Evolutionary conservation across 2,329 filamentous ascomycete genomes (phyloP).

Genomic region (Ceratocystis destructans): DNA sequence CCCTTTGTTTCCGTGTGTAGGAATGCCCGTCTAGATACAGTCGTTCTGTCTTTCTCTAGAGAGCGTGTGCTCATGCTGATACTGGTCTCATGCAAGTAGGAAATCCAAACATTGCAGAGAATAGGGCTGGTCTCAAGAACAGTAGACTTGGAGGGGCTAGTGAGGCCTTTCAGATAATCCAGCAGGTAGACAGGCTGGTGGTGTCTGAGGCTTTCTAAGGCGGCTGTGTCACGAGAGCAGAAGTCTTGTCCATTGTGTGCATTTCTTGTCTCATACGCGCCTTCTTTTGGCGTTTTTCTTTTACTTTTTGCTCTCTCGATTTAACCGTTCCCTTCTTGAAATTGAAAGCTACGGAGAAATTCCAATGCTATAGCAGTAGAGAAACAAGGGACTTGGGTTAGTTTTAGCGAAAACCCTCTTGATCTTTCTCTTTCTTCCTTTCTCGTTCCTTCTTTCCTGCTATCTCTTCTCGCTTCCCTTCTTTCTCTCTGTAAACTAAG

Average conservation of each 20-base stretch:
- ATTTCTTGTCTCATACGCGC: not conserved
- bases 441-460: no score
- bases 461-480: no score
- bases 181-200: not conserved
- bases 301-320: not conserved
- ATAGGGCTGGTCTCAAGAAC: not conserved
- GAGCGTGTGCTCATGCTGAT: not conserved
- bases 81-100: not conserved
- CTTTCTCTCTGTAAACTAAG: no score
- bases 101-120: not conserved
- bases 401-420: not conserved
- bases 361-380: not conserved
- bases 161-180: not conserved
- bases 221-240: not conserved
- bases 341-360: not conserved
- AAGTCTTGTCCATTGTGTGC: not conserved
- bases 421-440: not conserved
- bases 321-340: not conserved
- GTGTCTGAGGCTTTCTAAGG: not conserved
- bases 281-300: not conserved
- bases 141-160: not conserved
- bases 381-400: not conserved
- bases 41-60: not conserved
- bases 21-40: not conserved
- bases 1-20: no score